Evolutionary conservation across 2,329 filamentous ascomycete species (phyloP), one percentile per base, ranked within the genome.

Genomic region (Fusarium guadeloupense): DNA sequence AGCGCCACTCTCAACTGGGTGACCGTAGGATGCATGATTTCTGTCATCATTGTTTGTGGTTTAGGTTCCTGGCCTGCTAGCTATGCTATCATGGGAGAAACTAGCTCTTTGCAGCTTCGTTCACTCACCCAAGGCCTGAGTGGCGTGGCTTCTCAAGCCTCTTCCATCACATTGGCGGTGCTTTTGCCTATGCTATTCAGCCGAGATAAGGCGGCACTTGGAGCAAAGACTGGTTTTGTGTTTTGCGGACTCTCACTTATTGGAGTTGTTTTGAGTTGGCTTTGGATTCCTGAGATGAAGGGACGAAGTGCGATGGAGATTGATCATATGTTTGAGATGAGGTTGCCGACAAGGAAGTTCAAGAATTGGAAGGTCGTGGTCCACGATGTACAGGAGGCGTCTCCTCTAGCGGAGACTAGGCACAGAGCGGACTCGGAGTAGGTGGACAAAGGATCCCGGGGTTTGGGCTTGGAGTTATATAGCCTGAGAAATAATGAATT

Each of bases 11-110:
- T 59, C 0, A 46, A 50, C 4, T 69, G 56, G 48, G 53, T 56
- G 0, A 49, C 67, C 0, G 67, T 39, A 9, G 66, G 66, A 0
- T 60, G 78, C 34, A 79, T 83, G 72, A 63, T 77, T 0, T 70
- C 79, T 10, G 55, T 69, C 6, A 78, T 81, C 23, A 62, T 80
- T 6, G 66, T 77, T 12, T 76, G 71, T 37, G 76, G 78, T 12
- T 31, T 79, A 6, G 77, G 77, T 14, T 74, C 72, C 23, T 80
- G 78, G 78, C 77, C 78, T 1, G 73, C 73, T 2, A 74, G 75
- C 2, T 79, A 74, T 53, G 76, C 76, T 31, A 71, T 80, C 13
- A 64, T 75, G 9, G 75, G 75, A 51, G 66, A 72, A 14, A 69
- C 62, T 1, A 66, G 67, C 5, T 70, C 70, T 0, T 56, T 71